A percentile compares a stretch with the other conserved stretches of the same genome.
Evolutionary conservation across 257 asterid species (phyloP).

Genomic region (Phtheirospermum japonicum): DNA sequence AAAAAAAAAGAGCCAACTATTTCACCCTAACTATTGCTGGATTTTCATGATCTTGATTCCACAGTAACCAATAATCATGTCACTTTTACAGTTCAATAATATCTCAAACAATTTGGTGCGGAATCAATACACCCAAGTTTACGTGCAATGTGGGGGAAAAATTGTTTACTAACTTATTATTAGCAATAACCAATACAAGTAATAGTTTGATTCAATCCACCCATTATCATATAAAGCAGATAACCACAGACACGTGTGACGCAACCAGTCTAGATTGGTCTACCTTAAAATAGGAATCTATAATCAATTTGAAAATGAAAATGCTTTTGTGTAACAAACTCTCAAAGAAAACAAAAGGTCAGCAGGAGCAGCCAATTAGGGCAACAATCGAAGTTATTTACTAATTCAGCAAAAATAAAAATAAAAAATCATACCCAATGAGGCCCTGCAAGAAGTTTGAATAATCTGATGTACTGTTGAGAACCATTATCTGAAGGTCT

Average conservation of each 20-base stretch:
- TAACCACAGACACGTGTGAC: slow-evolving; percentile 7
- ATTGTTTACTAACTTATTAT: no score
- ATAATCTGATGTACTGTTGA: slow-evolving; percentile 54
- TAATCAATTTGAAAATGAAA: slow-evolving; percentile 20
- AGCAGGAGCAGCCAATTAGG: slow-evolving; percentile 8
- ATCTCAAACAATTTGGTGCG: no score
- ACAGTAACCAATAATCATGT: no score
- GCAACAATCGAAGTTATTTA: slow-evolving; percentile 13
- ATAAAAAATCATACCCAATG: slow-evolving; percentile 64
- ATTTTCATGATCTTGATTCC: no score
- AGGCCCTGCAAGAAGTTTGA: slow-evolving; percentile 80
- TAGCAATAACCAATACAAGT: no score
- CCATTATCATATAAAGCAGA: no score
- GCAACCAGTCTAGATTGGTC: not conserved
- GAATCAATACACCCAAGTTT: no score
- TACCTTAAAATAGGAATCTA: not conserved
- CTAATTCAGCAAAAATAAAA: slow-evolving; percentile 21
- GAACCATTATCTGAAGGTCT: slow-evolving; percentile 47
- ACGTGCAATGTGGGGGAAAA: no score
- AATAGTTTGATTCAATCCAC: no score
- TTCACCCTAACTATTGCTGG: no score
- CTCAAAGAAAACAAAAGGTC: slow-evolving; percentile 23
- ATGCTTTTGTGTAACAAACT: not conserved
- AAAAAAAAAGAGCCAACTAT: no score
- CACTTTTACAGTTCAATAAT: no score